Conservation (phyloP, 164 flowering plant species). For the Berberis thunbergii region DNA sequence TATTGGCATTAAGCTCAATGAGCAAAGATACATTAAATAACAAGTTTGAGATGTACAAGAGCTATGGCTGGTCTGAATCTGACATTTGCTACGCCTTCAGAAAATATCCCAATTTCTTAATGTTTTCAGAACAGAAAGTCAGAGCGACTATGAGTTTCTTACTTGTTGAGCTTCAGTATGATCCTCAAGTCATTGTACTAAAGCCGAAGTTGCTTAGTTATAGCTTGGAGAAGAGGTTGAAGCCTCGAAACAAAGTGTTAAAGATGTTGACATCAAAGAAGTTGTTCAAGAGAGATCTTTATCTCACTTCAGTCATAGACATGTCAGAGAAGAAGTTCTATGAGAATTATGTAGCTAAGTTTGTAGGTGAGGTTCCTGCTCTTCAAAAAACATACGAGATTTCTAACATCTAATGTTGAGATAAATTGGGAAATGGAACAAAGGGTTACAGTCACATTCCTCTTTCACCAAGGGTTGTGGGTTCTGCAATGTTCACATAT, state of each 20-base stretch:
- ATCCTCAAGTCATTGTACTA: neutral
- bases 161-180: slow-evolving; percentile 2
- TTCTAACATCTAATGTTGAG: neutral
- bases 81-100: neutral
- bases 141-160: neutral
- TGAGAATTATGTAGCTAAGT: neutral
- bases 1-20: neutral
- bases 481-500: no score
- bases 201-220: slow-evolving; percentile 5
- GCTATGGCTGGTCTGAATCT: neutral
- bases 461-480: no score
- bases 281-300: neutral
- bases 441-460: neutral
- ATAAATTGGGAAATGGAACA: neutral
- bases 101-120: neutral
- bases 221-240: neutral
- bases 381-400: neutral
- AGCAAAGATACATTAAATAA: neutral
- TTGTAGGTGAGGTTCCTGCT: neutral
- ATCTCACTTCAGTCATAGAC: neutral
- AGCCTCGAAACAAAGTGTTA: slow-evolving; percentile 4
- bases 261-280: neutral
- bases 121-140: neutral
- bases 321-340: neutral
- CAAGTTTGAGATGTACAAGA: neutral